Base-by-base conservation (phyloP, 2,329 filamentous ascomycete species). In the Ceratocystis variospora region DNA sequence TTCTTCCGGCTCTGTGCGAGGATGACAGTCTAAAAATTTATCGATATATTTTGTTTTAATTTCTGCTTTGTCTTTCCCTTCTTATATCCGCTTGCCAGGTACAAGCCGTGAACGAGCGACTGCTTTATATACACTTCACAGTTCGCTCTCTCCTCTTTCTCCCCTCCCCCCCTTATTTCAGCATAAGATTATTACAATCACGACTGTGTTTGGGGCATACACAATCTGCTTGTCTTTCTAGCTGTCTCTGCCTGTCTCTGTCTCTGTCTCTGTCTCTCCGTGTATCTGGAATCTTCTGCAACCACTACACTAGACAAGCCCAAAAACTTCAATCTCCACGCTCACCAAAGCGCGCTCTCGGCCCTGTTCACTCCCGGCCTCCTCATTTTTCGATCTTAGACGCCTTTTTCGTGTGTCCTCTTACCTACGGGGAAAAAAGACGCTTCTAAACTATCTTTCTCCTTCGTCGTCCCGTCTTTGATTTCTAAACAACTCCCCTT, bases 321-420 rank as follows among this genome's bases (percentile, higher is more conserved):
- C 37, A 7, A 44, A 15, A 28, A 17, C 22, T 31, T n/a, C 17
- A 7, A 31, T 44, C 61, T 41, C 37, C 37, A 41, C 10, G 10
- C 41, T 12, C 5, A 7, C 41, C 41, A 62, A 62, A 62, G 59
- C 19, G 10, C 41, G 61, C 61, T 22, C 61, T 25, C 44, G 15
- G 41, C 22, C 41, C 37, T 46, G 37, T 62, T 17, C 22, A 1
- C 5, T 12, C 61, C 61, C 61, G 61, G 44, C 61, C 61, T 62
- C 61, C 61, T 62, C 61, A 41, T 62, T 62, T 62, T 62, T 50
- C 28, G 25, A 33, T 6, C 37, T 33, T 31, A 33, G 33, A 31
- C 53, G 53, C 28, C 53, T 19, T 25, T 31, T 31, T 31, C 8
- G 46, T 10, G 46, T 2, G 17, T 50, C 46, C n/a, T 33, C 53